phyloP scores from a whole-genome alignment of 1,139 yeast genomes.

The Taphrina communis region DNA sequence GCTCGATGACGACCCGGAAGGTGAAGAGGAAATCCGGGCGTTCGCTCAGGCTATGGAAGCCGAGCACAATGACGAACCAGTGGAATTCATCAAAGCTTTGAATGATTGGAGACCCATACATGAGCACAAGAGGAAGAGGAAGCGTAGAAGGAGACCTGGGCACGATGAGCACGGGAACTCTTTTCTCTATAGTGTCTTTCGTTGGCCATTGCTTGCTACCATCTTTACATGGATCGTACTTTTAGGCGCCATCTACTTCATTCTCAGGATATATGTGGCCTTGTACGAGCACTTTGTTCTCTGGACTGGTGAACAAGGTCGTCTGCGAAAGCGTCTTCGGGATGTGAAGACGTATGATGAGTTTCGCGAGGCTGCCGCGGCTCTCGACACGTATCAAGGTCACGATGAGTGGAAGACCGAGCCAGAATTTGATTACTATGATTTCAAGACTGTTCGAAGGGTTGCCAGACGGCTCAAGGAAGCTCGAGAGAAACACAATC shows the following conservation, averaged over 20 bases:
- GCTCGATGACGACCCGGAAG: slow-evolving; percentile 17
- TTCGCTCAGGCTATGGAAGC: slow-evolving; percentile 27
- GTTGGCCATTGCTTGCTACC: slow-evolving; percentile 25
- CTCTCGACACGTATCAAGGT: slow-evolving; percentile 64
- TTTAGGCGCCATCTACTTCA: slow-evolving; percentile 59
- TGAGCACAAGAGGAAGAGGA: slow-evolving; percentile 45
- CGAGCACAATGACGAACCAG: slow-evolving; percentile 44
- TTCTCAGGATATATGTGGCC: slow-evolving; percentile 67
- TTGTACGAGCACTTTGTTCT: slow-evolving; percentile 61
- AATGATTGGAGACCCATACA: slow-evolving; percentile 74
- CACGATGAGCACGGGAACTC: slow-evolving; percentile 27
- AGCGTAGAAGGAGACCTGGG: slow-evolving; percentile 15
- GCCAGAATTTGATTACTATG: slow-evolving; percentile 71
- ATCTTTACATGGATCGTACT: slow-evolving; percentile 47
- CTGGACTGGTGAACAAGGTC: slow-evolving; percentile 65
- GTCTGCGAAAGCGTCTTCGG: slow-evolving; percentile 60
- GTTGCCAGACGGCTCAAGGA: slow-evolving; percentile 58
- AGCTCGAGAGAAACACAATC: slow-evolving; percentile 53
- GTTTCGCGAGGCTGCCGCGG: slow-evolving; percentile 66
- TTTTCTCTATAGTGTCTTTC: slow-evolving; percentile 17
- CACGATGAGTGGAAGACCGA: slow-evolving; percentile 69
- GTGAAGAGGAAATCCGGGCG: slow-evolving; percentile 30
- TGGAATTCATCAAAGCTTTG: slow-evolving; percentile 61
- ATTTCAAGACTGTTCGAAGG: slow-evolving; percentile 63
- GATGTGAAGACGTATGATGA: slow-evolving; percentile 61